These are phyloP conservation scores for Alternaria longipes DNA, from an alignment of 2,329 filamentous ascomycete species.

Conservation along the genomic window DNA sequence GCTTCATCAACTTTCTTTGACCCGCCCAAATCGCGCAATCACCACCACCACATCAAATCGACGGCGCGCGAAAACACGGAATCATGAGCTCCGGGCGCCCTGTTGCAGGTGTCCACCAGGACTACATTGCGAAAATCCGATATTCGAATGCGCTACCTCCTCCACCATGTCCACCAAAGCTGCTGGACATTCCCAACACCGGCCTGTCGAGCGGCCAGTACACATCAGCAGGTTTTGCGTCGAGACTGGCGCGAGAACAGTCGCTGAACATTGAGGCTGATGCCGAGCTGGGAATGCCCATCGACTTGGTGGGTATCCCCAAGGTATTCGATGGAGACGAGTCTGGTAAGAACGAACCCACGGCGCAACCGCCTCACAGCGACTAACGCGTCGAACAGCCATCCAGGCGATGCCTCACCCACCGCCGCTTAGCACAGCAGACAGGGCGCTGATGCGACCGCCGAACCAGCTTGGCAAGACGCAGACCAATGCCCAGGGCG, in stretches of 20 bases:
- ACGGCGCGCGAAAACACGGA: constrained; percentile 7
- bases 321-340: constrained; percentile 96
- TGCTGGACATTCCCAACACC: constrained; percentile 95
- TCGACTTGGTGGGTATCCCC: constrained; percentile 93
- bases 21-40: constrained; percentile 10
- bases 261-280: constrained; percentile 96
- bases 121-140: constrained; percentile 95
- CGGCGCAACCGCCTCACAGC: constrained; percentile 19
- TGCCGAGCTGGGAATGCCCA: constrained; percentile 96
- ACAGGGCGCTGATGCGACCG: constrained; percentile 83
- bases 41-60: constrained; percentile 18
- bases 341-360: constrained; percentile 69
- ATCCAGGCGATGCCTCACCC: constrained; percentile 80
- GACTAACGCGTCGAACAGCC: constrained; percentile 61
- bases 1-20: constrained; percentile 42
- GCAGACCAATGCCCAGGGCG: constrained; percentile 76
- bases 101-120: constrained; percentile 72
- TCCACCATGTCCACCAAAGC: constrained; percentile 92
- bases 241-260: constrained; percentile 87
- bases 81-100: constrained; percentile 40
- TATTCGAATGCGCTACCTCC: constrained; percentile 96
- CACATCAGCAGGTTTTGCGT: constrained; percentile 88
- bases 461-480: constrained; percentile 86
- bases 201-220: constrained; percentile 88
- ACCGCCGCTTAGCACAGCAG: constrained; percentile 79